Evolutionary conservation across 208 protist genomes (phyloP).

Genomic region (Leishmania lainsoni): DNA sequence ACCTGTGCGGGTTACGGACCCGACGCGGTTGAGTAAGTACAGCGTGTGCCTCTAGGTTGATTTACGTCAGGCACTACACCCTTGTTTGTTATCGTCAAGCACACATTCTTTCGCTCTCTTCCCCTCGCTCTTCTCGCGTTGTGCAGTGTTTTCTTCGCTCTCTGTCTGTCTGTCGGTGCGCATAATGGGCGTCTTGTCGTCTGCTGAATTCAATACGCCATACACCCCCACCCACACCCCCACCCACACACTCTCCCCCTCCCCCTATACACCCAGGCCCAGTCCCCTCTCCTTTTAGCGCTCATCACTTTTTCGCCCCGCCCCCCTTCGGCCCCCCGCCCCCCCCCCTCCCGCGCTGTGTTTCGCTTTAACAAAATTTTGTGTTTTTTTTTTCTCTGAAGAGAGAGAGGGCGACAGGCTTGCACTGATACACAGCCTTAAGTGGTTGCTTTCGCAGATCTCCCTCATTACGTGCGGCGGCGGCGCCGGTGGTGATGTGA

Average conservation of each 20-base stretch:
- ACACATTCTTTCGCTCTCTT: neutral
- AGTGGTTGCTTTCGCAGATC: too few relatives aligned
- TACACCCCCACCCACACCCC: too few relatives aligned
- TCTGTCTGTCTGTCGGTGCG: neutral
- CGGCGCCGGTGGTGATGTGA: neutral
- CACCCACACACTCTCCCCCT: too few relatives aligned
- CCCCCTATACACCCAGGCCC: too few relatives aligned
- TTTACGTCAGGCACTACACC: neutral
- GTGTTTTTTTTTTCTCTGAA: too few relatives aligned
- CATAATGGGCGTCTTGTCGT: too few relatives aligned
- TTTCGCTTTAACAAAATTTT: too few relatives aligned
- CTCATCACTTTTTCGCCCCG: too few relatives aligned
- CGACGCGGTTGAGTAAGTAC: neutral
- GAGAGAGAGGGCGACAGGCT: neutral
- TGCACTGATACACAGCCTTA: neutral
- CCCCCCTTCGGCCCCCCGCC: too few relatives aligned
- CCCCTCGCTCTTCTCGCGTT: neutral
- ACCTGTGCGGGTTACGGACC: neutral
- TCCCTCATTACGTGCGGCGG: neutral
- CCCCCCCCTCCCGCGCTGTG: too few relatives aligned
- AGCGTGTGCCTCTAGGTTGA: neutral
- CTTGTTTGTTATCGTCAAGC: neutral
- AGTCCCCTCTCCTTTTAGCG: too few relatives aligned
- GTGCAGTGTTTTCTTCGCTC: neutral
- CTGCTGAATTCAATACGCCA: too few relatives aligned